Evolutionary conservation across 2,329 filamentous ascomycete species (phyloP), one percentile per base, ranked within the genome.

Genomic region (Talaromyces pinophilus): DNA sequence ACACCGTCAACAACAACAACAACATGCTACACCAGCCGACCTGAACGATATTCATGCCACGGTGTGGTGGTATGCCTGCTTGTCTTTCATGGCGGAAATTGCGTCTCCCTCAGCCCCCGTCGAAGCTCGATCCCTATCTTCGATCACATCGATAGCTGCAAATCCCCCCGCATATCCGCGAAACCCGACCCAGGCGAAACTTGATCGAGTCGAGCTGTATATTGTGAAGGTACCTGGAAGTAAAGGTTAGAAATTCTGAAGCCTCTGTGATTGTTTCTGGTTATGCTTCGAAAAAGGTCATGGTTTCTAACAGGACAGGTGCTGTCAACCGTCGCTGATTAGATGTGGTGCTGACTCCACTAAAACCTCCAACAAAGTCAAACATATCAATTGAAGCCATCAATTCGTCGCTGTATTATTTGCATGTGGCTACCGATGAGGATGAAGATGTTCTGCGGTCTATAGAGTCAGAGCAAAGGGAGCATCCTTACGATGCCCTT

Each of bases 151-250:
- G 50, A 86, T 97, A 69, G 94, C 95, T 69, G 86, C 90, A 62
- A 92, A 96, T 73, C 95, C 94, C 50, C 94, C 95, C 57, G 86
- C 89, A 72, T 95, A 96, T 77, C 92, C 92, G 60, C 86, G 90
- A 73, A 92, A 92, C 74, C 90, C 92, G 5, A 87, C 88, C 2
- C 88, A 90, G 71, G 81, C 85, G 72, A 86, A 83, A 69, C 86
- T 89, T 69, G 87, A 92, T 60, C 88, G 92, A 3, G 79, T 98
- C 61, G 88, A 89, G 2, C 85, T 99, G 48, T 99, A 99, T 79
- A 96, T 99, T 70, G 92, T 94, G 42, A 85, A 94, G 70, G 94
- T 99, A 0, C 95, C 95, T 0, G 94, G 94, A 25, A 96, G 91
- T 69, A 88, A 89, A 88, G 92, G 92, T 93, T 44, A 60, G 50